Base-by-base conservation (phyloP, 2,329 filamentous ascomycete genomes). In the Alternaria conjuncta region DNA sequence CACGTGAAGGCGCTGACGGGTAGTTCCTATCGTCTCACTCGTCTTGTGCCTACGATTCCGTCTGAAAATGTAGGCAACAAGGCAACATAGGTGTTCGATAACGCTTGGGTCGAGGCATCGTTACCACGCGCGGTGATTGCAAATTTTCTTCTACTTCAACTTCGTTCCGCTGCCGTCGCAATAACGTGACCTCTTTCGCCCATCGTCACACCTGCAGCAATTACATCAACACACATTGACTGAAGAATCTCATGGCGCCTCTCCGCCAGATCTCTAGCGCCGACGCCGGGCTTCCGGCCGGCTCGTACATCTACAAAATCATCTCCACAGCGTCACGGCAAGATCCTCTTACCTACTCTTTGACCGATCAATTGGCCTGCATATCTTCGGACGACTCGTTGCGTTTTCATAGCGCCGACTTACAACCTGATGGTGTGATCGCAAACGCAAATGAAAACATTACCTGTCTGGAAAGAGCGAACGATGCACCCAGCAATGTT, bases 361-460 rank as follows among this genome's bases (percentile, higher is more conserved):
- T 70, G 58, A 73, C 70, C 41, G 73, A 76, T 36, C 70, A 75
- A 6, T 83, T 92, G 44, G 88, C 87, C 2, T 85, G 87, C 15
- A 90, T 91, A 60, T 87, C 89, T 4, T 92, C 91, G 0, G 90
- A 93, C 80, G 88, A 92, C 78, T 85, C 84, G n/a, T 82, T 94
- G 20, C 86, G 87, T 26, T 80, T 92, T 18, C 86, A 94, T 2
- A 85, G 83, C 23, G 82, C 94, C 23, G 83, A 83, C 57, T 75
- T 82, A 4, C 84, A 86, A 0, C 84, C 86, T 4, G 69, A 85
- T 25, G 82, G 82, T 55, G 80, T 81, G 9, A 80, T 88, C 51
- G 75, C 78, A 36, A 86, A 86, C 10, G 82, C 84, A 30, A 88
- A 92, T 67, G 84, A 85, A 6, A 90, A 90, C 64, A 81, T 93